phyloP scores from a whole-genome alignment of 1,139 yeast genomes.

The Pichia sp. region DNA sequence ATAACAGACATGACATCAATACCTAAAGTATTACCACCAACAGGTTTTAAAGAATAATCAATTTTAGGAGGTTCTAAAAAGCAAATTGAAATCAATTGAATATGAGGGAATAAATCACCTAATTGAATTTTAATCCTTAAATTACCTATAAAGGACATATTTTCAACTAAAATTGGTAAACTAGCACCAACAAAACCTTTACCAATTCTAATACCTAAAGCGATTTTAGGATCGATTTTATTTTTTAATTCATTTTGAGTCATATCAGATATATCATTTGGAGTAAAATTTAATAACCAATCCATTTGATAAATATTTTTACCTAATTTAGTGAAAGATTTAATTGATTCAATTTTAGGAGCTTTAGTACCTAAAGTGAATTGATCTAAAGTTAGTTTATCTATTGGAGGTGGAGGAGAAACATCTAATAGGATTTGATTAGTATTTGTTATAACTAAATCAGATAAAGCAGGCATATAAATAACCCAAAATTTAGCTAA shows the following conservation, averaged over 20 bases:
- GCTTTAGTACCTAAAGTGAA: slow-evolving; percentile 76
- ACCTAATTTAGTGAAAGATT: slow-evolving; percentile 63
- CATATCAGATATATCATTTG: slow-evolving; percentile 77
- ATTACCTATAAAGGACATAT: slow-evolving; percentile 67
- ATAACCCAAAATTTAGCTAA: slow-evolving; percentile 78
- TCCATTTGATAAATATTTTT: slow-evolving; percentile 69
- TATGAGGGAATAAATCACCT: slow-evolving; percentile 63
- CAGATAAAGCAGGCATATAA: slow-evolving; percentile 80
- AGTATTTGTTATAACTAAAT: slow-evolving; percentile 60
- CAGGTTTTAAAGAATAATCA: slow-evolving; percentile 76
- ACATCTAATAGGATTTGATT: slow-evolving; percentile 59
- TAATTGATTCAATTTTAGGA: slow-evolving; percentile 63
- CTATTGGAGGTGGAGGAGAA: slow-evolving; percentile 79
- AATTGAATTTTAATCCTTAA: slow-evolving; percentile 60
- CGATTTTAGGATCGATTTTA: slow-evolving; percentile 71
- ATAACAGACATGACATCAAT: slow-evolving; percentile 74
- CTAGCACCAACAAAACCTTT: slow-evolving; percentile 69
- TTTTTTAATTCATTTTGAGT: slow-evolving; percentile 63
- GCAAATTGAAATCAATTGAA: slow-evolving; percentile 60
- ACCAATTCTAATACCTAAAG: slow-evolving; percentile 71
- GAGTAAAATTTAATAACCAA: slow-evolving; percentile 74
- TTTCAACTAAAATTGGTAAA: slow-evolving; percentile 70
- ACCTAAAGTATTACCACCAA: slow-evolving; percentile 81
- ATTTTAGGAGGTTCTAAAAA: slow-evolving; percentile 71
- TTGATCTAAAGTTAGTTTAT: slow-evolving; percentile 61